phyloP scores from a whole-genome alignment of 495 filamentous ascomycete genomes.

The Penicillium goetzii region DNA sequence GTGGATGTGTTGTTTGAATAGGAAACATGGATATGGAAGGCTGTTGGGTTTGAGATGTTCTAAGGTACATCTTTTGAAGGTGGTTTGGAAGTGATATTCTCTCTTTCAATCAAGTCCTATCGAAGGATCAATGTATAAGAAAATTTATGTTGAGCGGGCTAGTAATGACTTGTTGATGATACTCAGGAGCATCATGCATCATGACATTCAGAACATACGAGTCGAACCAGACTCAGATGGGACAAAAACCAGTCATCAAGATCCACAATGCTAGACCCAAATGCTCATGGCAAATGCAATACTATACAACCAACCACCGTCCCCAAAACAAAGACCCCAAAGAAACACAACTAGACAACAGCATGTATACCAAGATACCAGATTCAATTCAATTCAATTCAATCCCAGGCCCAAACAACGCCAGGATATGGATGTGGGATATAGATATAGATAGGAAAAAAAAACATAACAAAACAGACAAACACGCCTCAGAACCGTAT shows the following conservation, averaged over 20 bases:
- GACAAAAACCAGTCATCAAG: background rate
- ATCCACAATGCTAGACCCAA: background rate
- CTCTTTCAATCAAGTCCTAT: too few species aligned
- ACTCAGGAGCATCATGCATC: too few species aligned
- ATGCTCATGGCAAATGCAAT: background rate
- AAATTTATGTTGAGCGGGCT: too few species aligned
- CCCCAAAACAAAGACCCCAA: background rate
- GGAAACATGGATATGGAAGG: too few species aligned
- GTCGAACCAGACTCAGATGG: too few species aligned
- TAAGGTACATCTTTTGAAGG: too few species aligned
- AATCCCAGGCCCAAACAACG: constrained; percentile 11
- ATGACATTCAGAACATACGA: too few species aligned
- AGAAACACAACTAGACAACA: background rate
- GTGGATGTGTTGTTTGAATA: too few species aligned
- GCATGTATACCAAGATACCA: background rate
- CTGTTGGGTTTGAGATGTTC: too few species aligned
- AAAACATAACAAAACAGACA: background rate
- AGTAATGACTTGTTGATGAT: too few species aligned
- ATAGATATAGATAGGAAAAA: background rate
- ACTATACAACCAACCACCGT: background rate
- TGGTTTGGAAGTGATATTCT: too few species aligned
- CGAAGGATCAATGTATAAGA: too few species aligned
- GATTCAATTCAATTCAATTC: background rate
- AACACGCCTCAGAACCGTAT: background rate
- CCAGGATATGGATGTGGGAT: constrained; percentile 13